phyloP scores from a whole-genome alignment of 306 rosid species.

The Dalbergia oliveri region DNA sequence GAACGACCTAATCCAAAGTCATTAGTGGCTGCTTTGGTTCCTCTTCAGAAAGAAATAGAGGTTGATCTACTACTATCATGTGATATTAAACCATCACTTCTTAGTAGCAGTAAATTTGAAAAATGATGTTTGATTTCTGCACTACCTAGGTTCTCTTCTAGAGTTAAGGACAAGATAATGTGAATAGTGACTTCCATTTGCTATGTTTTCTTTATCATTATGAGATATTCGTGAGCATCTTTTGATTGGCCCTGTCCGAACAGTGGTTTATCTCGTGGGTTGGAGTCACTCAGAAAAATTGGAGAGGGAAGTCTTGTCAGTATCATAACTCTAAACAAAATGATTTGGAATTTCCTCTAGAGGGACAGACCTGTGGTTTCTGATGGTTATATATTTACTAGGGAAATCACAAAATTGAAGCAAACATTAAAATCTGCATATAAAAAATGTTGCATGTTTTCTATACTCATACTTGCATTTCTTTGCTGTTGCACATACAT shows the following conservation, averaged over 20 bases:
- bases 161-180: neutral
- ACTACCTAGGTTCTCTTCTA: slow-evolving; percentile 1
- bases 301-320: neutral
- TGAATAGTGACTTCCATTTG: neutral
- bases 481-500: neutral
- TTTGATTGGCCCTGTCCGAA: slow-evolving; percentile 1
- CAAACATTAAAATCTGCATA: neutral
- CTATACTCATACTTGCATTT: slow-evolving; percentile 13
- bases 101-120: neutral
- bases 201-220: neutral
- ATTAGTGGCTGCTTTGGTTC: neutral
- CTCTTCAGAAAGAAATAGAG: slow-evolving; percentile 10
- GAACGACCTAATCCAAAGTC: neutral
- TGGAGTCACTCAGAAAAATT: neutral
- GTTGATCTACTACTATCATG: neutral
- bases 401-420: neutral
- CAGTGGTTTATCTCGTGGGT: neutral
- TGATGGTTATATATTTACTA: neutral
- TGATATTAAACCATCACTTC: slow-evolving; percentile 6
- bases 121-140: neutral
- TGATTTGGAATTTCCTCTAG: neutral
- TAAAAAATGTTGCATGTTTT: slow-evolving; percentile 5
- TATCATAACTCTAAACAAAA: neutral
- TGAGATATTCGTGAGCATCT: slow-evolving; percentile 5
- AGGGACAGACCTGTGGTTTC: neutral